Conservation (phyloP, 2,329 filamentous ascomycete species). For the Nannizziopsis barbatae region DNA sequence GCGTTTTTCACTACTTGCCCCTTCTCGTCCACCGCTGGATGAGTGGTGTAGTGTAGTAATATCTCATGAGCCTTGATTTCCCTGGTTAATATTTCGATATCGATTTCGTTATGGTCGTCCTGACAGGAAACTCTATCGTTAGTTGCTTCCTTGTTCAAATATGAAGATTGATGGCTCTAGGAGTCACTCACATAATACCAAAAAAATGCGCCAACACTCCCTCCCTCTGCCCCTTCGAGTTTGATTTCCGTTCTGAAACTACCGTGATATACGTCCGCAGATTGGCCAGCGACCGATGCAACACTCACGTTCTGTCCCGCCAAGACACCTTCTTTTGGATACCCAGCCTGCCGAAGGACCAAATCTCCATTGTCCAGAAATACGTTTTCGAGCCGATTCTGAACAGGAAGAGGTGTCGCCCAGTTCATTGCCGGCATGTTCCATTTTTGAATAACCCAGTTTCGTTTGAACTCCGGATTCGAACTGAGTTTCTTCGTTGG, state of each 20-base stretch:
- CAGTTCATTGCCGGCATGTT: conserved; percentile 18
- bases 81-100: conserved; percentile 22
- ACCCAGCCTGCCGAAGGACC: conserved; percentile 20
- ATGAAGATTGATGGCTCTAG: too few species aligned
- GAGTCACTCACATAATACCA: conserved; percentile 22
- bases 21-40: conserved; percentile 19
- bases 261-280: conserved; percentile 20
- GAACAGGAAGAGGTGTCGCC: conserved; percentile 19
- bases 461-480: conserved; percentile 17
- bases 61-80: conserved; percentile 19
- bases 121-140: conserved; percentile 5
- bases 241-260: conserved; percentile 22
- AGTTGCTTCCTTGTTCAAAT: neutral
- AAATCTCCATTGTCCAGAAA: conserved; percentile 19
- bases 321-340: conserved; percentile 15
- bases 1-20: conserved; percentile 18
- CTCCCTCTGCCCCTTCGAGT: conserved; percentile 20
- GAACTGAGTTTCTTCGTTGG: conserved; percentile 16
- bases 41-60: conserved; percentile 23
- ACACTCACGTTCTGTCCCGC: conserved; percentile 19
- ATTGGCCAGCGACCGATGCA: conserved; percentile 20
- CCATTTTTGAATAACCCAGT: conserved; percentile 24
- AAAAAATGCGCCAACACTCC: conserved; percentile 23
- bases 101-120: conserved; percentile 23
- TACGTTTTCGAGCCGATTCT: conserved; percentile 21